Base-by-base conservation (phyloP, 768 basidiomycete species). In the Infundibulicybe gibba region DNA sequence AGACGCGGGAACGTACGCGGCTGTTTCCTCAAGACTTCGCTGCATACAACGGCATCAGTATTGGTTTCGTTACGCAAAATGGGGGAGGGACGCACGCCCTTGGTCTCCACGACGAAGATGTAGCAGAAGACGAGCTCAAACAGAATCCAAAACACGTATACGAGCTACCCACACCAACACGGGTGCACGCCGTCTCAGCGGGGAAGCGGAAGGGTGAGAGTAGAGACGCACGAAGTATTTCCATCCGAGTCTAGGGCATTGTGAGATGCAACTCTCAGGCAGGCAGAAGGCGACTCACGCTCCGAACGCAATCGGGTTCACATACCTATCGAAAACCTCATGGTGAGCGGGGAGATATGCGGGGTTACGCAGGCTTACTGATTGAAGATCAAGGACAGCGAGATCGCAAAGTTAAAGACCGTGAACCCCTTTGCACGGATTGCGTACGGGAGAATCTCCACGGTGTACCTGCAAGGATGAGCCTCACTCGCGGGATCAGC, bases 251-350 rank as follows among this genome's bases (percentile, higher is more conserved):
- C 63, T 39, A 25, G 25, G 25, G 25, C 25, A 8, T 25, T 25
- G 25, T 25, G 54, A 48, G 4, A 3, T 3, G 17, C 14, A 10
- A 10, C 14, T 38, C 14, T 10, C n/a, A 25, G 35, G 6, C 35
- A 38, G 35, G 35, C 14, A 38, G 17, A 38, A 10, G n/a, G 35
- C 10, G 3, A n/a, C n/a, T 38, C 14, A 38, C 35, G 17, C 17
- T n/a, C 62, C 72, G 38, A 90, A 70, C 30, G 87, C 88, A 61
- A 90, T 77, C 31, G 89, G 90, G 71, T 92, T 92, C 62, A 85
- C 81, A 25, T 25, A 25, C 25, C 25, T 25, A 25, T 25, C n/a
- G 8, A 4, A 3, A 25, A 25, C 8, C 25, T 25, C n/a, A n/a
- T n/a, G n/a, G 25, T 25, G 25, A 25, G 25, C 25, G 25, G 25